Conservation (phyloP, 1,284 basidiomycete genomes). For the Naganishia albida region DNA sequence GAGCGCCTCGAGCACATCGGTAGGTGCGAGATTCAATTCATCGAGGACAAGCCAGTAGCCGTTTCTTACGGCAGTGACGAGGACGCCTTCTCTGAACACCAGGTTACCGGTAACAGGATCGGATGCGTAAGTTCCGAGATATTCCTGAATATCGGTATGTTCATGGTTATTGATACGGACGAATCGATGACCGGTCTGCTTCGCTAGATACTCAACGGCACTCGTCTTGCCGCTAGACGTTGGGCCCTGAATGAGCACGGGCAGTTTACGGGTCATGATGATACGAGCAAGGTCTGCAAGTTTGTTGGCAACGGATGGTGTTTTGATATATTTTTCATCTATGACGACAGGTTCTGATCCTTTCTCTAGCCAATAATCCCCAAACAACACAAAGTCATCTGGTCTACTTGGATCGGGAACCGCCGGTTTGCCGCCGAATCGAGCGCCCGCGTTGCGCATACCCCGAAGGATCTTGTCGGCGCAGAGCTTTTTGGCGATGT, state of each 20-base stretch:
- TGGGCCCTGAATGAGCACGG: slow-evolving; percentile 95
- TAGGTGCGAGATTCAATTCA: slow-evolving; percentile 95
- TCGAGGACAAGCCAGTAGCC: slow-evolving; percentile 99
- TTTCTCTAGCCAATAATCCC: slow-evolving; percentile 84
- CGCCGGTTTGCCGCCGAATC: slow-evolving; percentile 69
- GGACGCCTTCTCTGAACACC: slow-evolving; percentile 88
- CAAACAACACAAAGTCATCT: slow-evolving; percentile 76
- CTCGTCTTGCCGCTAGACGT: slow-evolving; percentile 98
- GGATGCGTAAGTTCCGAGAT: slow-evolving; percentile 94
- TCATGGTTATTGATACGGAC: slow-evolving; percentile 99
- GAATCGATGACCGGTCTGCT: slow-evolving; percentile 89
- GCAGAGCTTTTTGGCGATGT: slow-evolving; percentile 68
- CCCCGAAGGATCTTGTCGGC: slow-evolving; percentile 78
- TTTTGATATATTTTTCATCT: slow-evolving; percentile 77
- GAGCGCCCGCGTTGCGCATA: slow-evolving; percentile 76
- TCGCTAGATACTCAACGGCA: slow-evolving; percentile 92
- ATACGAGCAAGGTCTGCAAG: slow-evolving; percentile 89
- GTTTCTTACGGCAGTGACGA: slow-evolving; percentile 86
- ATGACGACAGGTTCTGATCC: slow-evolving; percentile 65
- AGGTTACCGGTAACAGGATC: slow-evolving; percentile 89
- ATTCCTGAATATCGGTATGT: slow-evolving; percentile 99
- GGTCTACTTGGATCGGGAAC: slow-evolving; percentile 59
- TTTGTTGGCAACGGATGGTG: slow-evolving; percentile 94
- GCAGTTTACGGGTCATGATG: slow-evolving; percentile 83
- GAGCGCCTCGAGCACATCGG: slow-evolving; percentile 95